Percentiles rank a stretch among this genome's conserved stretches.
Conservation (phyloP, 306 rosid species). For the Fagus crenata region DNA sequence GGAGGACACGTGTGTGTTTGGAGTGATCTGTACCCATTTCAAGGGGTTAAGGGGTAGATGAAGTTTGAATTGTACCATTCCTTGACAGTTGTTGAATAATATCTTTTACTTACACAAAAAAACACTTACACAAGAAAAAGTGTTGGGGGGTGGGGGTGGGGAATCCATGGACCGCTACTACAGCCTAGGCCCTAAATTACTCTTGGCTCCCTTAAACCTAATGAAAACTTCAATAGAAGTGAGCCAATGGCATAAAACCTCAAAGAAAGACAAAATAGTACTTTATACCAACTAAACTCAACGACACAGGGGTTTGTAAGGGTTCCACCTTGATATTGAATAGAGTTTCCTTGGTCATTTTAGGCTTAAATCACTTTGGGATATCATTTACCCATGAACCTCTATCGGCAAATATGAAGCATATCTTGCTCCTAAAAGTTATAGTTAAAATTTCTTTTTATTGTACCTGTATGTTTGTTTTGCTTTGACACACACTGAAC, state of each 20-base stretch:
- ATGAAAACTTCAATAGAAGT: neutral
- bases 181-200: neutral
- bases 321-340: neutral
- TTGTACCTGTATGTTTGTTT: neutral
- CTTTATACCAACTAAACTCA: neutral
- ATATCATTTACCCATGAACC: neutral
- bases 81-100: neutral
- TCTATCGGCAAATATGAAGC: neutral
- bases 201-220: neutral
- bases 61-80: neutral
- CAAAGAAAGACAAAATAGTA: neutral
- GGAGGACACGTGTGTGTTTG: neutral
- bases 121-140: too few species aligned
- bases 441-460: neutral
- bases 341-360: neutral
- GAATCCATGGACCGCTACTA: neutral
- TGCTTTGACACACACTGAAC: neutral
- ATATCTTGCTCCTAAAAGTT: neutral
- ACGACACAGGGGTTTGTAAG: neutral
- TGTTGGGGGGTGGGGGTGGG: too few species aligned
- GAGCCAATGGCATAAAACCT: neutral
- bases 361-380: neutral
- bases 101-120: neutral
- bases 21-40: neutral
- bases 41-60: neutral